A percentile compares a stretch with the other conserved stretches of the same genome.
These are phyloP conservation scores for Laburnicola sp. DNA, from an alignment of 2,329 filamentous ascomycete genomes.

Conservation along the genomic window DNA sequence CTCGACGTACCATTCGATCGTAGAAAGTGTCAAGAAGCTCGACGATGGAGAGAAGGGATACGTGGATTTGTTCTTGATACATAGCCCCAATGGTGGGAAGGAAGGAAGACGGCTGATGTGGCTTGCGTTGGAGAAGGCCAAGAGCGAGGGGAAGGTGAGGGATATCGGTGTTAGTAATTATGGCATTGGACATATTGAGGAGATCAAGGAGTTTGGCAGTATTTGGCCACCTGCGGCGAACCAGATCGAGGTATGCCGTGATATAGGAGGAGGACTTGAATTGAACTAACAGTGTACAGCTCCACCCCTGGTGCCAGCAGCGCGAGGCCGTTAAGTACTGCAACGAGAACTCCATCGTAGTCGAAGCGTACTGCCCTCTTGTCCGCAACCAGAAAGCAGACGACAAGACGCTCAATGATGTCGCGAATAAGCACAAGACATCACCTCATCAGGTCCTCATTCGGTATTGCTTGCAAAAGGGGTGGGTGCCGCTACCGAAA, in stretches of 20 bases:
- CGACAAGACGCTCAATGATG: slow-evolving; percentile 64
- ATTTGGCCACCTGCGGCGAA: slow-evolving; percentile 72
- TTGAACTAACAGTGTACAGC: slow-evolving; percentile 46
- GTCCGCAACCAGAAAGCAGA: slow-evolving; percentile 73
- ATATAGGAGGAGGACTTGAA: not conserved
- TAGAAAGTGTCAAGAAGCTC: slow-evolving; percentile 67
- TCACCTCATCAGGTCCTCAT: slow-evolving; percentile 76
- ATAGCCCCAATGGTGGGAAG: slow-evolving; percentile 62
- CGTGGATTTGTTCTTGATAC: slow-evolving; percentile 72
- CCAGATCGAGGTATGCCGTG: slow-evolving; percentile 66
- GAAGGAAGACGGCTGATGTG: slow-evolving; percentile 64
- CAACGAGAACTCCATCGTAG: slow-evolving; percentile 60
- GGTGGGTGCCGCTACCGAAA: slow-evolving; percentile 45
- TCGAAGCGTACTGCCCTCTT: slow-evolving; percentile 68
- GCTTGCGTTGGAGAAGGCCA: slow-evolving; percentile 65
- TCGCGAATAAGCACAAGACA: slow-evolving; percentile 74
- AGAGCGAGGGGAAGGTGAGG: slow-evolving; percentile 62
- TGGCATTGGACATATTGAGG: slow-evolving; percentile 67
- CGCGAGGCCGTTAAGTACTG: slow-evolving; percentile 61
- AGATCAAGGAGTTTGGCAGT: slow-evolving; percentile 67
- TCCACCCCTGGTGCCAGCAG: slow-evolving; percentile 74
- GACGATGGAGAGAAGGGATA: slow-evolving; percentile 58
- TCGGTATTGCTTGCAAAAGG: slow-evolving; percentile 81
- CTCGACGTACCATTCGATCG: slow-evolving; percentile 60
- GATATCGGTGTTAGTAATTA: slow-evolving; percentile 76